These are phyloP conservation scores for Peterozyma toletana DNA, from an alignment of 805 yeast genomes.

Conservation along the genomic window DNA sequence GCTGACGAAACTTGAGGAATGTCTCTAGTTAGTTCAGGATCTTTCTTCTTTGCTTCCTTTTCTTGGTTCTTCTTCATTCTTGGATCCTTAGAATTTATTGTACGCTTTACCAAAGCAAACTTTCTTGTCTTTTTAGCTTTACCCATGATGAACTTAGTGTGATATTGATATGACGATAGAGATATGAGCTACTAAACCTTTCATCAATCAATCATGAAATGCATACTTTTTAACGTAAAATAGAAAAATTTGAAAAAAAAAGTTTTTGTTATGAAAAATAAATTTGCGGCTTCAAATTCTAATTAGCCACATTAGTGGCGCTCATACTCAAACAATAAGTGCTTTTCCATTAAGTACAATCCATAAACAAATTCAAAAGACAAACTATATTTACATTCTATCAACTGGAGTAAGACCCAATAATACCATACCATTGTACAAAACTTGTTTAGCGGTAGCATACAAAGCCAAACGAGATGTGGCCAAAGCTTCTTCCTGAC, in stretches of 20 bases:
- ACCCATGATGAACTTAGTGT: no score
- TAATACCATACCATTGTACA: constrained; percentile 82
- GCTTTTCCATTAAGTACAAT: not conserved
- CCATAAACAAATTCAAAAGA: not conserved
- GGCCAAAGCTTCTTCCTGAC: constrained; percentile 83
- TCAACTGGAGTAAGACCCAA: constrained; percentile 97
- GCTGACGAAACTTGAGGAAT: constrained; percentile 96
- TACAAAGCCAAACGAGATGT: constrained; percentile 89
- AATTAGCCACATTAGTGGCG: no score
- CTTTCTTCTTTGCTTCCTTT: constrained; percentile 37
- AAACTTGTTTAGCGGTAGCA: constrained; percentile 81
- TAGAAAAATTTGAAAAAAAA: not conserved
- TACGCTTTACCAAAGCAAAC: constrained; percentile 88
- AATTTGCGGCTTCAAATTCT: no score
- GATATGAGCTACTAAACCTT: not conserved
- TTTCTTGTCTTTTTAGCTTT: constrained; percentile 95
- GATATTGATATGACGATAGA: not conserved
- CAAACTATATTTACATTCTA: constrained; percentile 62
- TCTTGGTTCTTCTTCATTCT: constrained; percentile 41
- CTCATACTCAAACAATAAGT: no score
- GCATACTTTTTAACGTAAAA: not conserved
- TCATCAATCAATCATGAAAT: not conserved
- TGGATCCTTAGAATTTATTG: constrained; percentile 67
- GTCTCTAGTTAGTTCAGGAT: constrained; percentile 67
- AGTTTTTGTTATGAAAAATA: no score